Evolutionary conservation across 192 early-diverging fungal genomes (phyloP).

Genomic region (Coemansia asiatica): DNA sequence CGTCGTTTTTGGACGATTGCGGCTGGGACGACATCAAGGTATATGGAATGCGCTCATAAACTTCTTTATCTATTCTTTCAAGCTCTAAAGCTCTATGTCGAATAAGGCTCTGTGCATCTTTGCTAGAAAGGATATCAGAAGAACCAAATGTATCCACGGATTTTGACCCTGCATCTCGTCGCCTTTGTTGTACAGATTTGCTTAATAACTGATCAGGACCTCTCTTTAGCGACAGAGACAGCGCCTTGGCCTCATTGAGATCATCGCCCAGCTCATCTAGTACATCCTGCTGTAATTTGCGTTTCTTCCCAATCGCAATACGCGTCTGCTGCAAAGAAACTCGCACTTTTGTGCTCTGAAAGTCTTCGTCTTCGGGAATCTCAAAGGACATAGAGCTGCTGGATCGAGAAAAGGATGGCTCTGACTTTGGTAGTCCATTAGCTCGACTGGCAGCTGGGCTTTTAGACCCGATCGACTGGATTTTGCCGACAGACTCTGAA

Average conservation of each 20-base stretch:
- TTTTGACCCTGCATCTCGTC: conserved; percentile 9
- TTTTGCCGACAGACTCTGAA: background rate
- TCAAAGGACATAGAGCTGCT: conserved; percentile 22
- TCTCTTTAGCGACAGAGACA: conserved; percentile 41
- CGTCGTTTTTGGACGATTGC: background rate
- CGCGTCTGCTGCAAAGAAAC: conserved; percentile 25
- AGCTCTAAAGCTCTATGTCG: conserved; percentile 35
- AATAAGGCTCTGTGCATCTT: conserved; percentile 42
- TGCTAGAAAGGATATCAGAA: conserved; percentile 37
- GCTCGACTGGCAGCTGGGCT: background rate
- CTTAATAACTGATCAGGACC: background rate
- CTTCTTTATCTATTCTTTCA: conserved; percentile 30
- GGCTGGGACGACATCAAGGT: background rate
- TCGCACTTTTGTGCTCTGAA: conserved; percentile 24
- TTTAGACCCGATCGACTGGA: background rate
- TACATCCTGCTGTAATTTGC: conserved; percentile 25
- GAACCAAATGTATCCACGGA: conserved; percentile 9
- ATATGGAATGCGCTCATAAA: background rate
- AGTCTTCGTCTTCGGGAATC: conserved; percentile 33
- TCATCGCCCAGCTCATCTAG: conserved; percentile 46
- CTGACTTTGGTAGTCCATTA: background rate
- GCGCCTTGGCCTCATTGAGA: conserved; percentile 42
- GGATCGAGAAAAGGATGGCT: background rate
- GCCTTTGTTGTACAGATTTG: conserved; percentile 4
- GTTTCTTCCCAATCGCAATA: conserved; percentile 10